phyloP scores from a whole-genome alignment of 2,329 filamentous ascomycete species.

The Nakataea oryzae region DNA sequence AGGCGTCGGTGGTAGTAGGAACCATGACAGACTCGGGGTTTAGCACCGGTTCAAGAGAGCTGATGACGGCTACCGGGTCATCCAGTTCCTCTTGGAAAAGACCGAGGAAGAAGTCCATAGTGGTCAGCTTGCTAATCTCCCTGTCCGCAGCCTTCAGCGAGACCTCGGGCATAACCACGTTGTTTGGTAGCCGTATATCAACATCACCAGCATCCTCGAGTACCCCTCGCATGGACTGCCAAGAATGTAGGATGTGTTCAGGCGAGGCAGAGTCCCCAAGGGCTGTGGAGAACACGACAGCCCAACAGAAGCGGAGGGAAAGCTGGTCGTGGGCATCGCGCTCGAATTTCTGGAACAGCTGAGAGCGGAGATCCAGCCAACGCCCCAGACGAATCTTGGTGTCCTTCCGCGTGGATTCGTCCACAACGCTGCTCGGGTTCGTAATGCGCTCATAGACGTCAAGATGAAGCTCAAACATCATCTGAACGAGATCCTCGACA shows the following conservation, averaged over 20 bases:
- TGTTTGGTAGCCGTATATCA: constrained; percentile 64
- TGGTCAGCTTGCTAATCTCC: constrained; percentile 85
- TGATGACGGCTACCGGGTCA: constrained; percentile 76
- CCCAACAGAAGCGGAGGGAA: constrained; percentile 46
- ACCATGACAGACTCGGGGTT: constrained; percentile 54
- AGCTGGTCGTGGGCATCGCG: constrained; percentile 25
- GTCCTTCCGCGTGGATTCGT: constrained; percentile 34
- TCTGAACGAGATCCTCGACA: constrained; percentile 38
- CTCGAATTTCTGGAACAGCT: constrained; percentile 26
- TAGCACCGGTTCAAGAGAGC: constrained; percentile 83
- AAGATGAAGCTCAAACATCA: constrained; percentile 51
- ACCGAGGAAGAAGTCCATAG: constrained; percentile 90
- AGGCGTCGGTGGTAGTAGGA: constrained; percentile 8
- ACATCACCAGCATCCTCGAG: constrained; percentile 25
- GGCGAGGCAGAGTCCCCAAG: constrained; percentile 40
- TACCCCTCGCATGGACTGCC: constrained; percentile 46
- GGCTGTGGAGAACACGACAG: constrained; percentile 41
- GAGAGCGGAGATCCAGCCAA: constrained; percentile 41
- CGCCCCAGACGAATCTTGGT: constrained; percentile 37
- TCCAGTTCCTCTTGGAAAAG: constrained; percentile 77
- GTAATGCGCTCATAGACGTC: constrained; percentile 50
- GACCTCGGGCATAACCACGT: constrained; percentile 77
- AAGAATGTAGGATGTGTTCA: constrained; percentile 47
- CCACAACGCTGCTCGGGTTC: constrained; percentile 44
- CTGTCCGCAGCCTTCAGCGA: constrained; percentile 76